These are phyloP conservation scores for Zalerion maritima DNA, from an alignment of 495 filamentous ascomycete genomes.

Conservation along the genomic window DNA sequence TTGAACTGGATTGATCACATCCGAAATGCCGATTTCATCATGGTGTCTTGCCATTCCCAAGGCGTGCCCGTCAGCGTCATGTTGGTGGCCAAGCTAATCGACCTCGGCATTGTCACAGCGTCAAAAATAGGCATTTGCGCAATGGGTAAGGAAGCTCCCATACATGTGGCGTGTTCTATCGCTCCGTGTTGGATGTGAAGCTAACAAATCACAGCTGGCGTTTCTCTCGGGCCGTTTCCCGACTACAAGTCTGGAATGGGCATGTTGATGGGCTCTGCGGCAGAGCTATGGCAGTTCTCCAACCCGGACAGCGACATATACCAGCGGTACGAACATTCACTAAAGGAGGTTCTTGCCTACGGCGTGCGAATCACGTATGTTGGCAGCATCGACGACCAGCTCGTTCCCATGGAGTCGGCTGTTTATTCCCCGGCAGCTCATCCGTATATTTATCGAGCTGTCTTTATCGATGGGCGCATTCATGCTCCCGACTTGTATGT, in stretches of 20 bases:
- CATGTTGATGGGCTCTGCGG: conserved; percentile 69
- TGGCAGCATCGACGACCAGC: conserved; percentile 91
- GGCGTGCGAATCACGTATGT: conserved; percentile 68
- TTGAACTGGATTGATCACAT: conserved; percentile 93
- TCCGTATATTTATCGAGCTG: conserved; percentile 83
- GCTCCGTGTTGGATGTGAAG: conserved; percentile 6
- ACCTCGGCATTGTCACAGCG: conserved; percentile 53
- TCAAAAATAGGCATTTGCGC: conserved; percentile 69
- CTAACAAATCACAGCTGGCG: conserved; percentile 46
- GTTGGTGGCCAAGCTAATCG: conserved; percentile 83
- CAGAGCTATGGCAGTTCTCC: conserved; percentile 87
- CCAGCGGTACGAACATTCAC: conserved; percentile 59
- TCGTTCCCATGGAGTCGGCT: conserved; percentile 86
- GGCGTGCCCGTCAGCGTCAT: conserved; percentile 89
- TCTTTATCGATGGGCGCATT: conserved; percentile 85
- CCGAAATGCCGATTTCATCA: conserved; percentile 69
- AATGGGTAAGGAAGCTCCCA: conserved; percentile 39
- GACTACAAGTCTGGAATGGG: conserved; percentile 68
- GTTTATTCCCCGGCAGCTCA: conserved; percentile 71
- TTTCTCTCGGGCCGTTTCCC: conserved; percentile 82
- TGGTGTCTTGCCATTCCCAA: conserved; percentile 87
- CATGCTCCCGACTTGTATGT: conserved; percentile 82
- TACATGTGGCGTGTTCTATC: conserved; percentile 2
- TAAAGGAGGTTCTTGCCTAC: conserved; percentile 56
- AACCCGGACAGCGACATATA: conserved; percentile 65